Conservation (phyloP, 1,139 yeast species). For the Nakaseomyces sp. region DNA sequence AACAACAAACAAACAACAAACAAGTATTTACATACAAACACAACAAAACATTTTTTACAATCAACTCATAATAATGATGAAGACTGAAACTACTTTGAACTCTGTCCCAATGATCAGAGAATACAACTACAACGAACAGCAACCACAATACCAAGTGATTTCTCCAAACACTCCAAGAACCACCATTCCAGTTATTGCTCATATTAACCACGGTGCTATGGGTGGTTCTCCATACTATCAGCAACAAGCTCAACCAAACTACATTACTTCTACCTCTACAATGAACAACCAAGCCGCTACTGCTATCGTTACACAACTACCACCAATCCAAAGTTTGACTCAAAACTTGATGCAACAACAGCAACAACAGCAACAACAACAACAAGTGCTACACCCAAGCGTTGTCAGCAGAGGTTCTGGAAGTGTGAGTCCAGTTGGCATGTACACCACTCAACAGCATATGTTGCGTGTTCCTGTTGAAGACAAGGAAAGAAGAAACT, state of each 20-base stretch:
- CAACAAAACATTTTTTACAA: neutral
- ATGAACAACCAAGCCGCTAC: neutral
- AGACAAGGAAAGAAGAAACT: slow-evolving; percentile 5
- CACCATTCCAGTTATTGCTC: neutral
- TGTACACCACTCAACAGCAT: neutral
- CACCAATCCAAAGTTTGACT: slow-evolving; percentile 3
- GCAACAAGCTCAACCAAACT: neutral
- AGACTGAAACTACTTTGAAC: neutral
- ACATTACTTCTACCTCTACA: neutral
- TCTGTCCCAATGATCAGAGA: slow-evolving; percentile 4
- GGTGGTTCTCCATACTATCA: neutral
- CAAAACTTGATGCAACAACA: slow-evolving; percentile 1
- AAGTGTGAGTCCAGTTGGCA: slow-evolving; percentile 1
- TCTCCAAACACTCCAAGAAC: slow-evolving; percentile 4
- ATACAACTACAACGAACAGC: neutral
- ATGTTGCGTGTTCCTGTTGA: slow-evolving; percentile 1
- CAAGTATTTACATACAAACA: neutral
- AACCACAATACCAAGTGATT: slow-evolving; percentile 1
- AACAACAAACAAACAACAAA: neutral
- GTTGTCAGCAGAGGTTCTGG: slow-evolving; percentile 4
- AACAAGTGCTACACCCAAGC: neutral
- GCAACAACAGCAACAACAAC: slow-evolving; percentile 1
- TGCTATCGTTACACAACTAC: slow-evolving; percentile 1
- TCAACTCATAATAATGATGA: neutral
- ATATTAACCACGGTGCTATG: neutral